These are phyloP conservation scores for Xerocomus brunneocitrinus DNA, from an alignment of 768 basidiomycete species.

Conservation along the genomic window DNA sequence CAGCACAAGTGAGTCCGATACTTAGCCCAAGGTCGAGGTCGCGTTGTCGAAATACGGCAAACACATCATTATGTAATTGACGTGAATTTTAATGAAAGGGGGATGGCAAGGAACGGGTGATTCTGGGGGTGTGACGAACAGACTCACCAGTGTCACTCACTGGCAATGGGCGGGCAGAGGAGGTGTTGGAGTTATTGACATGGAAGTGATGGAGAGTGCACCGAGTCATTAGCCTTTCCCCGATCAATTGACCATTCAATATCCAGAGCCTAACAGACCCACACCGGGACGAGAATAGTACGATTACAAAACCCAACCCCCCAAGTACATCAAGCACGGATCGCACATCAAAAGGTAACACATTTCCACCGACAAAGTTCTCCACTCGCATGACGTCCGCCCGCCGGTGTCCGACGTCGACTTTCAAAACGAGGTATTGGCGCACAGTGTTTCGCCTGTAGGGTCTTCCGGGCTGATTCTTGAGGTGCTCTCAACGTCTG, in stretches of 20 bases:
- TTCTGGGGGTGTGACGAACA: background rate
- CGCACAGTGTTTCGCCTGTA: constrained; percentile 55
- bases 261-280: too few species aligned
- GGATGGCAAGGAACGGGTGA: background rate
- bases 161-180: constrained; percentile 1
- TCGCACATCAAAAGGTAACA: constrained; percentile 80
- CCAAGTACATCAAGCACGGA: constrained; percentile 59
- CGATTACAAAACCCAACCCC: constrained; percentile 48
- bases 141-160: constrained; percentile 27
- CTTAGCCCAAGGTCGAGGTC: background rate
- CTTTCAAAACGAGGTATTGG: constrained; percentile 98
- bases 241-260: too few species aligned
- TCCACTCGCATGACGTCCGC: constrained; percentile 94
- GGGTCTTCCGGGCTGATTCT: too few species aligned
- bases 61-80: background rate
- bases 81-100: background rate
- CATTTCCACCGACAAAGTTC: constrained; percentile 70
- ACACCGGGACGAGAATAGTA: background rate
- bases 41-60: background rate
- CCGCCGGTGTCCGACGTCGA: constrained; percentile 97
- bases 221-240: too few species aligned
- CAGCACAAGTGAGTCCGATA: background rate
- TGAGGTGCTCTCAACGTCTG: too few species aligned
- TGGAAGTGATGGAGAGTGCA: too few species aligned
- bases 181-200: too few species aligned